Base-by-base conservation (phyloP, 31 red algal species). In the Odonthalia washingtoniensis region DNA sequence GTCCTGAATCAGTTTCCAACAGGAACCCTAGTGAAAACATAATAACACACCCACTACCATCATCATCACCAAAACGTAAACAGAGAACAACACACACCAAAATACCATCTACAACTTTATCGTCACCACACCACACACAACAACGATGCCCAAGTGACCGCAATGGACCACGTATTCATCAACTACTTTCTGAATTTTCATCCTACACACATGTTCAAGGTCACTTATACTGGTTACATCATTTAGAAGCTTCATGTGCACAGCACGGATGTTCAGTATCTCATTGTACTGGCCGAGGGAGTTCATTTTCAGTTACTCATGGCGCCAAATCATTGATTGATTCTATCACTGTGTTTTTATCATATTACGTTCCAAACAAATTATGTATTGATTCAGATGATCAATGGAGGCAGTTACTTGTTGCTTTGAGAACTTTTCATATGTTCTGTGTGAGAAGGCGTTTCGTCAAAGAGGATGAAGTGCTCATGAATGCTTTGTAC, bases 241-340 rank as follows among this genome's bases (percentile, higher is more conserved):
- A 75, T 61, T 39, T 87, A 35, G 39, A 67, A n/a, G 36, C 60
- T 26, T 77, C 84, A 26, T 87, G 84, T 63, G 70, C 73, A 42
- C 73, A 77, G 43, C 84, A 87, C 24, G 72, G 84, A 61, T 87
- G 84, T 33, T 57, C 36, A 24, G 84, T 78, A 37, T 18, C 30
- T 2, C 30, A 72, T 32, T 87, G 84, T 31, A 36, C 17, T 21
- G 64, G 38, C 37, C 38, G 41, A 32, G 57, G 53, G 26, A 61
- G 46, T 53, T 30, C 33, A 18, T 87, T 87, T 87, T 69, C 84
- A 17, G 37, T 77, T 21, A 72, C 73, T 1, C 84, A 87, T 49
- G 84, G 84, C 38, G 84, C 84, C 4, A 87, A 87, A 30, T 41
- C 72, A 26, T 72, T 87, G 37, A 78, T 87, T 9, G 45, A 78